Evolutionary conservation across 805 yeast species (phyloP), one percentile per base, ranked within the genome.

Genomic region (Saturnispora saitoi): DNA sequence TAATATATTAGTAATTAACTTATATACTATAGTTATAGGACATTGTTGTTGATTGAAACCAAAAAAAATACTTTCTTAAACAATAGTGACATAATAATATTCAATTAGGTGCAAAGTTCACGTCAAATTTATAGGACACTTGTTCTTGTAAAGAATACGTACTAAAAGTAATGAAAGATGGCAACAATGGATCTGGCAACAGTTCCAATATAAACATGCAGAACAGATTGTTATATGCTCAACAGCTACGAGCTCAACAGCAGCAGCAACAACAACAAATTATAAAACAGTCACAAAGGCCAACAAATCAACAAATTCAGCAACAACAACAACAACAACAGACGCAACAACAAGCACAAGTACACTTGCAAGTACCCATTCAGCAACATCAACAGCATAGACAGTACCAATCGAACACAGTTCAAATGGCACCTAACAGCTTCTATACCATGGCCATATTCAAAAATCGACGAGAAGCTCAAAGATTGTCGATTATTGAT

Each of bases 401-500:
- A 8, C 43, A 32, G 32, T 26, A 42, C 26, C 45, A 30, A n/a
- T 43, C 46, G 5, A 43, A 32, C 15, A 43, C 46, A 4, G 46
- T 43, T 28, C 46, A 76, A 45, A 76, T 77, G 74, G 82, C 83
- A 0, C 71, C 73, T 30, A 74, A 70, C 45, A 74, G 71, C 48
- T 75, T 77, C 24, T 76, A 78, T 58, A 70, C 83, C 0, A 70
- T 79, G 26, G 77, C 71, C 0, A 81, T 82, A 0, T 84, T 83
- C 60, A 76, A 78, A 55, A 65, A 69, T 20, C 71, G 91, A 37
- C 76, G 78, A 58, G 96, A 88, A 60, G 64, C 75, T 24, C 66
- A 76, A 12, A 68, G 96, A 46, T 73, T 78, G 29, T 80, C 86
- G 2, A 96, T 93, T 3, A 68, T 88, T n/a, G 82, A 83, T 46